Base-by-base conservation (phyloP, 768 basidiomycete species). In the Tylopilus sp. region DNA sequence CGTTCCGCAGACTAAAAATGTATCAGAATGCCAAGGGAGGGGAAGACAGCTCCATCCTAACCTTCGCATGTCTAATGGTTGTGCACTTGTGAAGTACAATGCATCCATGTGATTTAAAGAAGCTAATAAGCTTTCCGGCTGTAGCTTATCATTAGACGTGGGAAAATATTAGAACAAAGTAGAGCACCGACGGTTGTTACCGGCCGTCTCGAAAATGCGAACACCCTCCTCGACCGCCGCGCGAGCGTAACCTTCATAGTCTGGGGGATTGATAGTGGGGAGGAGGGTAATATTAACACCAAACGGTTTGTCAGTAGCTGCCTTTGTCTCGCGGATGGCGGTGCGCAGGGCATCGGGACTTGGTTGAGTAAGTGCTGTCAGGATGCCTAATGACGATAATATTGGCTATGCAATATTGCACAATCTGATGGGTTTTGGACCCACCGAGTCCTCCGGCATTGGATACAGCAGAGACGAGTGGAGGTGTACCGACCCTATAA, bases 1-100 rank as follows among this genome's bases (percentile, higher is more conserved):
- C 79, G 79, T 49, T 83, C 85, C 3, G 92, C 86, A 13, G 79
- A 73, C 80, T 79, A 48, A 3, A 35, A 50, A 48, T 9, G 49
- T 11, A 18, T 42, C 33, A 56, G 40, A 41, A 41, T 22, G 42
- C 38, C 18, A 7, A 15, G 15, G 1, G 40, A 54, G 70, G 74
- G 74, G 75, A 39, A 44, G 8, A 53, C 12, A 33, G 44, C 12
- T 28, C 2, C 18, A 36, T 6, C 31, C 69, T 15, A 23, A 87
- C 86, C 79, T 90, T 86, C 3, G 91, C 91, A 69, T 95, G 92
- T 43, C 88, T 77, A 52, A 92, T 83, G 4, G 84, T 84, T 0
- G 91, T 92, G 66, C 91, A 94, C 56, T 97, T 98, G 69, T 97
- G 95, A 22, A 97, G 80, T 12, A 97, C 85, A 52, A 86, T 76